A percentile compares a stretch with the other conserved stretches of the same genome.
Evolutionary conservation across 345 rosid species (phyloP).

Genomic region (Pseudoturritis turrita): DNA sequence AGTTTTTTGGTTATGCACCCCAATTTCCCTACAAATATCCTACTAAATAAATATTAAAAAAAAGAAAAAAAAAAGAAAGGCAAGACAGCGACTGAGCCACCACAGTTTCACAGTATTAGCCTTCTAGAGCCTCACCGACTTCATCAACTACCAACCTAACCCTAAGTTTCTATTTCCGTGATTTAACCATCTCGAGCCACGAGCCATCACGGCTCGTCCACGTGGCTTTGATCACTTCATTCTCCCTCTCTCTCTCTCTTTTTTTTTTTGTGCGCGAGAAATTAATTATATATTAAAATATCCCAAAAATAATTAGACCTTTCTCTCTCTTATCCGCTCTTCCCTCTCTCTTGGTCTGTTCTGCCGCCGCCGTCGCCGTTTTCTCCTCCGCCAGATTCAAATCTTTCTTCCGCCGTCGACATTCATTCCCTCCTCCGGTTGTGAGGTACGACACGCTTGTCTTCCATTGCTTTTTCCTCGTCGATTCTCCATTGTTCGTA

Average conservation of each 20-base stretch:
- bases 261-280: not conserved
- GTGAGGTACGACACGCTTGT: not conserved
- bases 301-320: not conserved
- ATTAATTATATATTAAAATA: not conserved
- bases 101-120: not conserved
- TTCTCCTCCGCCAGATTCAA: conserved; percentile 29
- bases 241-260: not conserved
- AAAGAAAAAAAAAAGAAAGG: not conserved
- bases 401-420: not conserved
- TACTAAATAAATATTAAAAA: not conserved
- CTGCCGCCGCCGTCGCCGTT: conserved; percentile 33
- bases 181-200: conserved; percentile 22
- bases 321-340: conserved; percentile 35
- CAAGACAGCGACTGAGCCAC: conserved; percentile 12
- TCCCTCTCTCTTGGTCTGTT: conserved; percentile 20
- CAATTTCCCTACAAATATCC: not conserved
- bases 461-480: not conserved
- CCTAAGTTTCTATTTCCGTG: conserved; percentile 12
- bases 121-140: not conserved
- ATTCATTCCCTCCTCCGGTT: not conserved
- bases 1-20: too few relatives aligned
- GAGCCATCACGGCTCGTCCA: conserved; percentile 21
- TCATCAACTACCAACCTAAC: conserved; percentile 10
- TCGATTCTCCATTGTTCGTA: not conserved
- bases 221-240: conserved; percentile 4